A percentile compares a stretch with the other conserved stretches of the same genome.
phyloP scores from a whole-genome alignment of 2,329 filamentous ascomycete genomes.

The Coccinonectria pachysandricola region DNA sequence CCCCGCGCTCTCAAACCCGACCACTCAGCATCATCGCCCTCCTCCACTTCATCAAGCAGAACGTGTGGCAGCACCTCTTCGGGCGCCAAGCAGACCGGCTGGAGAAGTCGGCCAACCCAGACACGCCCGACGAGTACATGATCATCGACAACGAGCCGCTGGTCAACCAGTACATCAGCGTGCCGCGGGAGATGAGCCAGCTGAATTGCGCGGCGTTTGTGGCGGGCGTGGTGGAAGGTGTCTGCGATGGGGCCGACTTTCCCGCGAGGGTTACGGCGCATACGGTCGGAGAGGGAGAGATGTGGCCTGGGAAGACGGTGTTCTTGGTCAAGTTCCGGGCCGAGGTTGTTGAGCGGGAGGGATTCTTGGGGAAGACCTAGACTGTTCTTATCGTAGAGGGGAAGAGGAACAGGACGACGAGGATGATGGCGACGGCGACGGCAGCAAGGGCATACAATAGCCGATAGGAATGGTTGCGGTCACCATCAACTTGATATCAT shows the following conservation, averaged over 20 bases:
- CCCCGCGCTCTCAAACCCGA: constrained; percentile 58
- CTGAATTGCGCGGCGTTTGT: constrained; percentile 95
- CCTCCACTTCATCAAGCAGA: constrained; percentile 89
- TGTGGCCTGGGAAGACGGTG: constrained; percentile 95
- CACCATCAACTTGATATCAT: too few species aligned
- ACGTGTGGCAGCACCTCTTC: constrained; percentile 88
- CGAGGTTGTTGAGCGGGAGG: constrained; percentile 88
- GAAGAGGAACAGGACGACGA: constrained; percentile 1
- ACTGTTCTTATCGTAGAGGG: background rate
- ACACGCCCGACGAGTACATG: constrained; percentile 94
- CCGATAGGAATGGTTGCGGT: too few species aligned
- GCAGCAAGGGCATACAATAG: too few species aligned
- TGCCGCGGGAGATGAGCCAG: constrained; percentile 92
- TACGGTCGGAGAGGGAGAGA: constrained; percentile 60
- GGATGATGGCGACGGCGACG: too few species aligned
- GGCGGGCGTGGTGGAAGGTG: constrained; percentile 88
- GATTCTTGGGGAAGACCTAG: constrained; percentile 57
- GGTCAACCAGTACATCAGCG: constrained; percentile 86
- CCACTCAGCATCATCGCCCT: constrained; percentile 84
- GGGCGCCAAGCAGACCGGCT: constrained; percentile 82
- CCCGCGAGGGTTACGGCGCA: constrained; percentile 85
- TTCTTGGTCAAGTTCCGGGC: constrained; percentile 87
- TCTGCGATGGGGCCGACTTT: constrained; percentile 89
- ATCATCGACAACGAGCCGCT: constrained; percentile 96
- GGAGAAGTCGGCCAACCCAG: constrained; percentile 73